A percentile compares a stretch with the other conserved stretches of the same genome.
Conservation (phyloP, 805 yeast genomes). For the Ogataea paraovalis region DNA sequence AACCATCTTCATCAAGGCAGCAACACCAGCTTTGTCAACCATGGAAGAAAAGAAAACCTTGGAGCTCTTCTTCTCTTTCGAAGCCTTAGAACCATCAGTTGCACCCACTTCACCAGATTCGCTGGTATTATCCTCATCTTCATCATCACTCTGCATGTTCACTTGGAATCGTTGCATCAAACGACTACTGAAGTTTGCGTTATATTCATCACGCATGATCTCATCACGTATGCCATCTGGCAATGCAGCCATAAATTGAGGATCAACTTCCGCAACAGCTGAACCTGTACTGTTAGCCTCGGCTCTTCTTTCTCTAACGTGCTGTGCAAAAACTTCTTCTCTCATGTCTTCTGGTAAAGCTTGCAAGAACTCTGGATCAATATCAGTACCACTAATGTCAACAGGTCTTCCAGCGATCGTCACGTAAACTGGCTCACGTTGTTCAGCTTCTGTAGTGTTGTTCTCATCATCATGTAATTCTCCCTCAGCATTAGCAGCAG, state of each 20-base stretch:
- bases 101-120: constrained; percentile 20
- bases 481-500: constrained; percentile 18
- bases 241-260: constrained; percentile 74
- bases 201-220: constrained; percentile 28
- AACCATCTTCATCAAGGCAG: constrained; percentile 64
- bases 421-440: constrained; percentile 54
- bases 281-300: constrained; percentile 42
- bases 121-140: constrained; percentile 19
- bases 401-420: constrained; percentile 73
- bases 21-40: constrained; percentile 71
- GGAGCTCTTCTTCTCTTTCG: constrained; percentile 26
- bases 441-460: constrained; percentile 16
- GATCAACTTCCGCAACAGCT: constrained; percentile 64
- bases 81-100: too few species aligned
- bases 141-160: constrained; percentile 11
- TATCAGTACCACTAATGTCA: constrained; percentile 84
- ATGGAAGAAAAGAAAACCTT: constrained; percentile 56
- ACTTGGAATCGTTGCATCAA: constrained; percentile 12
- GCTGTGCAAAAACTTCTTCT: constrained; percentile 86
- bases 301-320: constrained; percentile 68
- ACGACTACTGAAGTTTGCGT: constrained; percentile 15
- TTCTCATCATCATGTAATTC: constrained; percentile 3
- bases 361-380: constrained; percentile 85
- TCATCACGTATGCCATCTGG: constrained; percentile 44
- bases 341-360: constrained; percentile 92